Conservation (phyloP, 805 yeast genomes). For the Komagataella phaffii region DNA sequence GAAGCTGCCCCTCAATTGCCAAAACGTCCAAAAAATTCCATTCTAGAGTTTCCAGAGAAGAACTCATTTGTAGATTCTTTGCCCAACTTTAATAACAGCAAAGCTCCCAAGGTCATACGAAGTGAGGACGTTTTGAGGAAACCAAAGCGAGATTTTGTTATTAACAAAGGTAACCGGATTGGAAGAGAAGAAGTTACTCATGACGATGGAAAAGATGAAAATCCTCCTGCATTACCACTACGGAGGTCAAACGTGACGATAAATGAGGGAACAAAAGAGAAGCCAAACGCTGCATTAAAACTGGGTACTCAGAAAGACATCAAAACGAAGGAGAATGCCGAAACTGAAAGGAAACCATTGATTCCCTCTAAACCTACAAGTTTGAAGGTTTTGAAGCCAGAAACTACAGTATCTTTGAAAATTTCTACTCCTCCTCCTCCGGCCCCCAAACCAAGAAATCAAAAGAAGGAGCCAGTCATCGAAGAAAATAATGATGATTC, state of each 20-base stretch:
- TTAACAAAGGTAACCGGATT: background rate
- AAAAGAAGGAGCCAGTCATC: constrained; percentile 1
- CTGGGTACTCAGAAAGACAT: background rate
- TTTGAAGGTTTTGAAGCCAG: background rate
- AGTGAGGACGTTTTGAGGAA: constrained; percentile 11
- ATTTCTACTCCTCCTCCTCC: background rate
- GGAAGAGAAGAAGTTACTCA: background rate
- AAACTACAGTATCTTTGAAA: background rate
- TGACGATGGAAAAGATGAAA: background rate
- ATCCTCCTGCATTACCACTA: constrained; percentile 1
- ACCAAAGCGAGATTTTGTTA: background rate
- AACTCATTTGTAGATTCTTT: background rate
- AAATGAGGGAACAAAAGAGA: background rate
- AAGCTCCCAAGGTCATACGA: constrained; percentile 12
- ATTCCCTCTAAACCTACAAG: background rate
- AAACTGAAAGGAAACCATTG: background rate
- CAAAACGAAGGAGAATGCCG: background rate
- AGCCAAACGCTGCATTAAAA: background rate
- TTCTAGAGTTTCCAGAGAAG: constrained; percentile 2
- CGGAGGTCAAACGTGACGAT: background rate
- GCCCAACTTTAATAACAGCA: background rate
- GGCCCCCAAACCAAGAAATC: constrained; percentile 1
- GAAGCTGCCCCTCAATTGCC: constrained; percentile 1
- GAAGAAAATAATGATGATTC: background rate
- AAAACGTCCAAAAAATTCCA: constrained; percentile 5